A percentile compares a stretch with the other conserved stretches of the same genome.
phyloP scores from a whole-genome alignment of 2,329 filamentous ascomycete genomes.

The Cladobotryum mycophilum region DNA sequence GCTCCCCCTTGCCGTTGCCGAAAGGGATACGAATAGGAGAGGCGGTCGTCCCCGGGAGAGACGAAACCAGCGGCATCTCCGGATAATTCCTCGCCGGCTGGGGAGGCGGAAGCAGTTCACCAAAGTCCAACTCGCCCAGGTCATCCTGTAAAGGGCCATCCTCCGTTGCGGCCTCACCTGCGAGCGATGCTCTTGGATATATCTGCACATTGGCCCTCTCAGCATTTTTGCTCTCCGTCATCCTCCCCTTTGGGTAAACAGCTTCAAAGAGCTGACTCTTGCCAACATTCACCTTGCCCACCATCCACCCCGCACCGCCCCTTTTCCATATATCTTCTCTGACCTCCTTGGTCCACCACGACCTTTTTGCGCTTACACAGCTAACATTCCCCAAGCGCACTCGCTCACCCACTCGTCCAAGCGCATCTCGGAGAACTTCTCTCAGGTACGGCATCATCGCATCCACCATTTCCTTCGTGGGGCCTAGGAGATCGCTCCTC shows the following conservation, averaged over 20 bases:
- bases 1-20: constrained; percentile 76
- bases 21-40: constrained; percentile 92
- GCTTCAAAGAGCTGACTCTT: constrained; percentile 88
- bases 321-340: constrained; percentile 80
- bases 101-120: constrained; percentile 66
- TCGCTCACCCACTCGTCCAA: constrained; percentile 61
- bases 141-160: constrained; percentile 18
- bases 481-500: constrained; percentile 76
- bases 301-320: constrained; percentile 87
- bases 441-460: constrained; percentile 78
- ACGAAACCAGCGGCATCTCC: constrained; percentile 77
- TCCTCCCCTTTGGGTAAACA: constrained; percentile 73
- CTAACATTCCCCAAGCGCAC: constrained; percentile 82
- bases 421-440: constrained; percentile 66
- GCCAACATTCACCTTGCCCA: constrained; percentile 97
- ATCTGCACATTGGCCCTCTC: constrained; percentile 13
- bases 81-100: constrained; percentile 71
- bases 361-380: constrained; percentile 77
- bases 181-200: constrained; percentile 12
- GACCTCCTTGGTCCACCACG: constrained; percentile 85
- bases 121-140: constrained; percentile 30
- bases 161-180: constrained; percentile 22
- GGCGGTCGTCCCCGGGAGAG: constrained; percentile 86
- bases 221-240: constrained; percentile 26
- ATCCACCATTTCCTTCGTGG: constrained; percentile 78